Percentiles rank a stretch among this genome's conserved stretches.
These are phyloP conservation scores for Epichloe uncinata DNA, from an alignment of 2,329 filamentous ascomycete species.

Conservation along the genomic window DNA sequence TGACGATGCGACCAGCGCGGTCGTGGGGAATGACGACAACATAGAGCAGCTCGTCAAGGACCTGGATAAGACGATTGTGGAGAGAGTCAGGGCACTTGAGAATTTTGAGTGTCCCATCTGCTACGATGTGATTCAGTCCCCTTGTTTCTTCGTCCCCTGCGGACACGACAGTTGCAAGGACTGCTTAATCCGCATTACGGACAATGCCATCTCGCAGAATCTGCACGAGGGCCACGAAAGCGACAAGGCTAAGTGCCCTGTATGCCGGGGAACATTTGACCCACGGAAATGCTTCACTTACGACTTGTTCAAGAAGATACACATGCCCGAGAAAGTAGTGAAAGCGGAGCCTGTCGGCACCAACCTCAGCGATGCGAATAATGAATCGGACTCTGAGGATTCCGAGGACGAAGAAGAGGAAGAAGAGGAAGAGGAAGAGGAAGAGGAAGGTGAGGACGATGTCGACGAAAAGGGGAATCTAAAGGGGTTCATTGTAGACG, in stretches of 20 bases:
- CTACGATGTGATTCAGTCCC: constrained; percentile 61
- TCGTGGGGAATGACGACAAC: constrained; percentile 24
- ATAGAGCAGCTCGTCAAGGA: constrained; percentile 49
- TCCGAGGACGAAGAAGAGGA: constrained; percentile 2
- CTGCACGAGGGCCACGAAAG: constrained; percentile 48
- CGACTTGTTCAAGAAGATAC: constrained; percentile 57
- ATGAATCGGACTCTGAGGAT: constrained; percentile 16
- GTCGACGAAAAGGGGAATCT: constrained; percentile 20
- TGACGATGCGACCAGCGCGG: constrained; percentile 21
- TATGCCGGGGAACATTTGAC: constrained; percentile 57
- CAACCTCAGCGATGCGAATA: constrained; percentile 17
- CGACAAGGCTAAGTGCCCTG: constrained; percentile 52
- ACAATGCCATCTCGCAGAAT: constrained; percentile 39
- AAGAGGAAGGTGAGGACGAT: constrained; percentile 20
- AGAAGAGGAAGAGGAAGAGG: constrained; percentile 8
- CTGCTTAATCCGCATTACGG: constrained; percentile 58
- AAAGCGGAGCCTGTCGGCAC: constrained; percentile 26
- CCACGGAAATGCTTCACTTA: constrained; percentile 61
- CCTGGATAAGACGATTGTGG: constrained; percentile 46
- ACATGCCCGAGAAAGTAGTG: constrained; percentile 42
- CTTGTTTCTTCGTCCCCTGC: constrained; percentile 68
- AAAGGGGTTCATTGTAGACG: constrained; percentile 17
- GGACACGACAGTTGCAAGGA: constrained; percentile 69
- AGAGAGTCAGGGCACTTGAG: constrained; percentile 45
- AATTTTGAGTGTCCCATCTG: constrained; percentile 74